Evolutionary conservation across 176 grass and related monocot species (phyloP).

Genomic region (bread wheat (Triticum aestivum)): IWGSC_CS_RefSeq_v2.1 NC_057812.1:611288642-611289141

Average conservation of each 20-base stretch:
- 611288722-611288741: conserved; percentile 57
- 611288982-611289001: conserved; percentile 41
- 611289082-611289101: conserved; percentile 54
- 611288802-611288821: conserved; percentile 52
- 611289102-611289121: conserved; percentile 48
- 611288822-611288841: conserved; percentile 33
- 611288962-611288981: conserved; percentile 67
- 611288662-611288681: conserved; percentile 52
- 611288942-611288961: conserved; percentile 77
- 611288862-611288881: conserved; percentile 64
- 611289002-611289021: conserved; percentile 52
- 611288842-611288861: conserved; percentile 37
- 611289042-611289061: conserved; percentile 64
- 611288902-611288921: conserved; percentile 53
- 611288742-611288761: conserved; percentile 51
- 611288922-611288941: conserved; percentile 58
- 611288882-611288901: conserved; percentile 59
- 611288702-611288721: conserved; percentile 51
- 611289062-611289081: conserved; percentile 63
- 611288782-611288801: conserved; percentile 52
- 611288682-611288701: conserved; percentile 53
- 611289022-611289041: conserved; percentile 65
- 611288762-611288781: conserved; percentile 60
- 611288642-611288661: conserved; percentile 49
- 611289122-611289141: conserved; percentile 50